phyloP scores from a whole-genome alignment of 2,329 filamentous ascomycete species.

The Xylaria sp. region DNA sequence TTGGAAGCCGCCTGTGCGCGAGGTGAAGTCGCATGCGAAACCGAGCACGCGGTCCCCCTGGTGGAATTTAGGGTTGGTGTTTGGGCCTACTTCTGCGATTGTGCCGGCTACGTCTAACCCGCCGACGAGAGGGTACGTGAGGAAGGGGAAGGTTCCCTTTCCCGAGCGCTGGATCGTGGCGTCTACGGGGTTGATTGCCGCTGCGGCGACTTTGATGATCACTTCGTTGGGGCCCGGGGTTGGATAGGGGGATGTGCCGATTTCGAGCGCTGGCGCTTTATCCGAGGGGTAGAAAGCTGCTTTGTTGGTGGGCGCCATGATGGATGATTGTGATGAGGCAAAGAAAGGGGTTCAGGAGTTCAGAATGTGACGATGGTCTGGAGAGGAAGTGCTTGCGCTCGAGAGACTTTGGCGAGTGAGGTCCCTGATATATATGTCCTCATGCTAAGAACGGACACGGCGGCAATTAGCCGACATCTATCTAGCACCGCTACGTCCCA shows the following conservation, averaged over 20 bases:
- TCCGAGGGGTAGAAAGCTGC: conserved; percentile 39
- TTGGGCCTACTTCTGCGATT: conserved; percentile 47
- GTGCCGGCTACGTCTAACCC: conserved; percentile 50
- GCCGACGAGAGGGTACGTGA: conserved; percentile 48
- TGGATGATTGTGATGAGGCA: neutral
- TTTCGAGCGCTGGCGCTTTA: conserved; percentile 32
- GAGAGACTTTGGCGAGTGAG: neutral
- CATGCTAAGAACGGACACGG: no score
- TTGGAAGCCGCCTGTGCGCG: conserved; percentile 46
- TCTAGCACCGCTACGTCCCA: neutral
- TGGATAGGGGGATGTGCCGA: conserved; percentile 37
- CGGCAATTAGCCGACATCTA: conserved; percentile 1
- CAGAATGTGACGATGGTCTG: neutral
- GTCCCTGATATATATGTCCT: neutral
- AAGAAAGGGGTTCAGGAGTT: neutral
- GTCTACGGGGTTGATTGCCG: conserved; percentile 52
- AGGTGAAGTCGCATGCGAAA: conserved; percentile 20
- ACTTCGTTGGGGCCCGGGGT: conserved; percentile 39
- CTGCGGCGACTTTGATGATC: conserved; percentile 46
- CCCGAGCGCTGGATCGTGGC: conserved; percentile 44
- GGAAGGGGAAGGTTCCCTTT: conserved; percentile 34
- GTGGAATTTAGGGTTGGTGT: conserved; percentile 41
- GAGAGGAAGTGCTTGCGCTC: neutral
- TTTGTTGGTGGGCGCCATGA: conserved; percentile 42
- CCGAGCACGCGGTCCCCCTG: conserved; percentile 50